phyloP scores from a whole-genome alignment of 2,329 filamentous ascomycete species.

The Verticillium dahliae region DNA sequence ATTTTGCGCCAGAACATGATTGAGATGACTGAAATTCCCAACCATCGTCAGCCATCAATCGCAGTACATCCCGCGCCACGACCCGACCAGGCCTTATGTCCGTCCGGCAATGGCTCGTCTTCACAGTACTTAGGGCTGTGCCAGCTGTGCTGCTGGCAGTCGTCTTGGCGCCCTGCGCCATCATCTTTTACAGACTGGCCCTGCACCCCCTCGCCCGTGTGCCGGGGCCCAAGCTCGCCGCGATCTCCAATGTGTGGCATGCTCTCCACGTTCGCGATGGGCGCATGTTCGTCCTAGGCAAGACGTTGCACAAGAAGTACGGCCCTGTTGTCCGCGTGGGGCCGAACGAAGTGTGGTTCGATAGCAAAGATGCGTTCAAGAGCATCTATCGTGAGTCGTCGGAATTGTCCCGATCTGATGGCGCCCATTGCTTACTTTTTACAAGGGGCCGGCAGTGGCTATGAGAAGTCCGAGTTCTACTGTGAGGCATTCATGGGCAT shows the following conservation, averaged over 20 bases:
- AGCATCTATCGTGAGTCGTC: slow-evolving; percentile 36
- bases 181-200: slow-evolving; percentile 28
- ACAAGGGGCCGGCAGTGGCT: slow-evolving; percentile 37
- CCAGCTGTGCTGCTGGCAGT: not conserved
- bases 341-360: slow-evolving; percentile 47
- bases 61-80: not conserved
- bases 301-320: slow-evolving; percentile 36
- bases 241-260: slow-evolving; percentile 41
- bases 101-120: not conserved
- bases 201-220: slow-evolving; percentile 37
- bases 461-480: slow-evolving; percentile 47
- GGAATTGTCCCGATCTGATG: not conserved
- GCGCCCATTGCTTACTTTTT: not conserved
- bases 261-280: slow-evolving; percentile 38
- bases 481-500: slow-evolving; percentile 21
- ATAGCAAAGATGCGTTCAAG: slow-evolving; percentile 38
- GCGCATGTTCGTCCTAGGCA: slow-evolving; percentile 30
- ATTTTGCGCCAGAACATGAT: too few relatives aligned
- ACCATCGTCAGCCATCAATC: not conserved
- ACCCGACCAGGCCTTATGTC: not conserved
- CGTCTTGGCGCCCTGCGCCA: not conserved
- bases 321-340: slow-evolving; percentile 46
- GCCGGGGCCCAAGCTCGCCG: slow-evolving; percentile 40
- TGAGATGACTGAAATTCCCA: not conserved
- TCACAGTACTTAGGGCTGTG: not conserved